Base-by-base conservation (phyloP, 139 green algal species). In the Chlorella sp. region DNA sequence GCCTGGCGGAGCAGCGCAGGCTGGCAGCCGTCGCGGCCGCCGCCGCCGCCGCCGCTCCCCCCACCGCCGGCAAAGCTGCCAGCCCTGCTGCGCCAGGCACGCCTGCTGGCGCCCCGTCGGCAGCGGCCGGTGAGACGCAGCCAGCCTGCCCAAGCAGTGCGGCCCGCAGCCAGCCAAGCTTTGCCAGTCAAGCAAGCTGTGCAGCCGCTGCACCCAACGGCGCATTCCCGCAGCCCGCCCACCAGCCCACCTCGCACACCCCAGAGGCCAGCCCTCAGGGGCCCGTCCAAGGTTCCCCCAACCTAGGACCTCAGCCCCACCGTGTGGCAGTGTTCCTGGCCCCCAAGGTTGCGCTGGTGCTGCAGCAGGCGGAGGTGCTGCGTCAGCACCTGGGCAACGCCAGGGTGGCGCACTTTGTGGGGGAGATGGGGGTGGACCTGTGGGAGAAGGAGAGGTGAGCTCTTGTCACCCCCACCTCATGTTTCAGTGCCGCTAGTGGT, bases 321-420 rank as follows among this genome's bases (percentile, higher is more conserved):
- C 88, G 89, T 48, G 42, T 94, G 68, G 91, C 92, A 0, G 71
- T 96, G 28, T 95, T 95, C n/a, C 89, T 95, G 66, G 92, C 92
- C 9, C 92, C 92, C 24, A 94, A 88, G 66, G 83, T 96, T 21
- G 68, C 89, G 18, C 89, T 96, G 75, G 92, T 95, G n/a, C 68
- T 91, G 88, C 87, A 92, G 88, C 90, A 92, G 83, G 89, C 87
- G 7, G 91, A 93, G 37, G 91, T 94, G 81, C 88, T 94, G 79
- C 66, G 78, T 0, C 40, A 24, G 73, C 90, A 92, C 83, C 61
- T 83, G 42, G 48, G 79, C 12, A 36, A 69, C n/a, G 42, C 37
- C 48, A 40, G 61, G 48, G 86, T 92, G 39, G 77, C 73, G 0
- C 32, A 48, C n/a, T 89, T 88, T 71, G 80, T 91, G 40, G 86